Evolutionary conservation across 202 grass and related monocot genomes (phyloP).

Genomic region (Panicum hallii): DNA sequence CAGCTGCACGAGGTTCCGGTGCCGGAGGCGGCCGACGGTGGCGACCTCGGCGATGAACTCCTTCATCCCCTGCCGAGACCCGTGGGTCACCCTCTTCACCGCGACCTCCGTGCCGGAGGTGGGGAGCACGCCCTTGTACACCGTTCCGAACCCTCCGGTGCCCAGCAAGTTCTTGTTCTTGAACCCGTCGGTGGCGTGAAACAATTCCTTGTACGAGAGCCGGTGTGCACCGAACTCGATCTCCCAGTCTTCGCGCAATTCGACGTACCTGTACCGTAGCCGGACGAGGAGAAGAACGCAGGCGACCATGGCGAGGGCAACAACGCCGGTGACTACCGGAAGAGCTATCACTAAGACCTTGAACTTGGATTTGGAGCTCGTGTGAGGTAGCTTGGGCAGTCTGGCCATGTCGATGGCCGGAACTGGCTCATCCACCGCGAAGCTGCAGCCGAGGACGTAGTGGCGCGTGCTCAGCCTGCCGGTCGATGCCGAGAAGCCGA

Average conservation of each 20-base stretch:
- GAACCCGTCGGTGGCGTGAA: conserved; percentile 57
- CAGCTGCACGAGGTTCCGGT: conserved; percentile 74
- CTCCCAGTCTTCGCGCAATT: conserved; percentile 65
- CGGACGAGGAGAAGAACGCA: neutral
- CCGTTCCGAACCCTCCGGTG: conserved; percentile 56
- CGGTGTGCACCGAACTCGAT: conserved; percentile 57
- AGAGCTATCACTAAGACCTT: conserved; percentile 30
- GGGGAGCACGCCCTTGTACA: conserved; percentile 59
- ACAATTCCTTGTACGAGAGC: conserved; percentile 51
- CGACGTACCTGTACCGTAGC: conserved; percentile 35
- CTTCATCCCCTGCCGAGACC: conserved; percentile 63
- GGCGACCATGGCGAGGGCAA: conserved; percentile 12
- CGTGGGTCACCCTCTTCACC: conserved; percentile 54
- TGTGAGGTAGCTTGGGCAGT: conserved; percentile 47
- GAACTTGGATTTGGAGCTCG: neutral
- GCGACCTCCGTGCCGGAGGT: conserved; percentile 47
- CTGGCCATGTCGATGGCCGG: conserved; percentile 48
- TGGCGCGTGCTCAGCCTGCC: conserved; percentile 47
- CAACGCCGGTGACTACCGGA: conserved; percentile 1
- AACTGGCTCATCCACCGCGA: conserved; percentile 41
- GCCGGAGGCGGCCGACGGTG: conserved; percentile 57
- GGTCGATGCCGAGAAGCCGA: conserved; percentile 68
- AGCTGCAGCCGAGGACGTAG: conserved; percentile 70
- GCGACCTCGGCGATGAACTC: conserved; percentile 62
- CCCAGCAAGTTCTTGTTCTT: conserved; percentile 54